A percentile compares a stretch with the other conserved stretches of the same genome.
These are phyloP conservation scores for Papiliotrema terrestris DNA, from an alignment of 1,284 basidiomycete species.

Conservation along the genomic window DNA sequence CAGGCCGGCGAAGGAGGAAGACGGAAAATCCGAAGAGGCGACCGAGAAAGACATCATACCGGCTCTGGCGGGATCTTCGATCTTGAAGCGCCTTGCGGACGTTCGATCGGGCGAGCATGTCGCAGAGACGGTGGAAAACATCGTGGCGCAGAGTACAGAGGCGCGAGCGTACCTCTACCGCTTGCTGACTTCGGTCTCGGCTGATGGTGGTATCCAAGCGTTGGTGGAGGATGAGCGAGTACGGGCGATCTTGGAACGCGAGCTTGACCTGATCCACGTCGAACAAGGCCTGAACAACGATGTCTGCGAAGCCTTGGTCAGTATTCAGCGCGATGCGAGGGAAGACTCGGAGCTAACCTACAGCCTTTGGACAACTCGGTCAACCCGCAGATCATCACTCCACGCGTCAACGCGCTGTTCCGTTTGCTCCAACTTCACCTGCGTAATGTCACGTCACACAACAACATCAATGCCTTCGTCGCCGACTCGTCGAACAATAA, in stretches of 20 bases:
- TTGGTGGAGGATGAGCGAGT: no score
- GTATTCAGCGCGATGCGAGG: background rate
- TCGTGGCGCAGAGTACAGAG: no score
- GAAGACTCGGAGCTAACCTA: background rate
- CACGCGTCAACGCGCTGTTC: conserved; percentile 12
- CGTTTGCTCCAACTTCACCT: conserved; percentile 24
- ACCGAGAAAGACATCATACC: no score
- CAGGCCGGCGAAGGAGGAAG: background rate
- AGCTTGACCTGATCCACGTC: background rate
- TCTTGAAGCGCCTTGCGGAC: no score
- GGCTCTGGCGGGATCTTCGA: no score
- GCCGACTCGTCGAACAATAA: conserved; percentile 21
- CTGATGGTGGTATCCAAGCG: no score
- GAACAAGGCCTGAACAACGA: background rate
- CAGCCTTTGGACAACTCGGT: conserved; percentile 24
- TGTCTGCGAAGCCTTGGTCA: background rate
- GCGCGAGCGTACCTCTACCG: no score
- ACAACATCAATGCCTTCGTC: conserved; percentile 24
- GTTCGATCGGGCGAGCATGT: no score
- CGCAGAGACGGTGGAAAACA: no score
- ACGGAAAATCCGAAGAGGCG: no score
- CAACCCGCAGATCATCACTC: conserved; percentile 24
- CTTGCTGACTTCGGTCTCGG: no score
- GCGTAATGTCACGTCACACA: conserved; percentile 21
- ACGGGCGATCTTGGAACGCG: background rate